Evolutionary conservation across 106 monocot genomes (phyloP), one percentile per base, ranked within the genome.

Genomic region (Iris macrosiphon): DNA sequence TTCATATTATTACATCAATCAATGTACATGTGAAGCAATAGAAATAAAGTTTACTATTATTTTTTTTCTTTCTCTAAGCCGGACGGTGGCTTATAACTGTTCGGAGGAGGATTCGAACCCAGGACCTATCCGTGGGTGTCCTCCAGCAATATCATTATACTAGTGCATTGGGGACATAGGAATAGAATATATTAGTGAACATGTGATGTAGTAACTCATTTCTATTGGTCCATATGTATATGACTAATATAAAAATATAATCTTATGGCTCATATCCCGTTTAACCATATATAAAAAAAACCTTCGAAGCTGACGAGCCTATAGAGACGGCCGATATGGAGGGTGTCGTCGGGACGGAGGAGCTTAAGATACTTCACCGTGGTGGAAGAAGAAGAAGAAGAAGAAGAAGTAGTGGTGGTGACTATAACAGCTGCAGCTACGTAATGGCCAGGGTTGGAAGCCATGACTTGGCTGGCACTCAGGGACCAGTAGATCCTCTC

Each of bases 381-480:
- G 1, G 15, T 30, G 7, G 42, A n/a, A 20, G 31, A 29, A 21
- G 45, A 7, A 22, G 59, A 10, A 29, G 9, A 7, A 22, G 17
- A 8, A 16, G 27, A 12, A 29, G 49, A 19, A 16, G 27, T 21
- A 17, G 51, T 13, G 4, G 61, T 2, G 40, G 54, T 68, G 23
- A 74, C 68, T 38, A 79, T 49, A 17, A 63, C 46, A 7, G 79
- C 84, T 18, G 79, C 79, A 7, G 79, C 84, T 18, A 84, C 79
- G 51, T 79, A 84, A 59, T 84, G 74, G 16, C 84, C 84, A 7
- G 84, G 84, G 50, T 84, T 67, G 11, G 69, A 52, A 12, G 71
- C 68, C 84, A 84, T 84, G 59, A 84, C 75, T 8, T 70, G 55
- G 44, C 64, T 42, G 17, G 84, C 84, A 33, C 20, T 55, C 17